A percentile compares a stretch with the other conserved stretches of the same genome.
Conservation (phyloP, 768 basidiomycete species). For the Russula brevipes region DNA sequence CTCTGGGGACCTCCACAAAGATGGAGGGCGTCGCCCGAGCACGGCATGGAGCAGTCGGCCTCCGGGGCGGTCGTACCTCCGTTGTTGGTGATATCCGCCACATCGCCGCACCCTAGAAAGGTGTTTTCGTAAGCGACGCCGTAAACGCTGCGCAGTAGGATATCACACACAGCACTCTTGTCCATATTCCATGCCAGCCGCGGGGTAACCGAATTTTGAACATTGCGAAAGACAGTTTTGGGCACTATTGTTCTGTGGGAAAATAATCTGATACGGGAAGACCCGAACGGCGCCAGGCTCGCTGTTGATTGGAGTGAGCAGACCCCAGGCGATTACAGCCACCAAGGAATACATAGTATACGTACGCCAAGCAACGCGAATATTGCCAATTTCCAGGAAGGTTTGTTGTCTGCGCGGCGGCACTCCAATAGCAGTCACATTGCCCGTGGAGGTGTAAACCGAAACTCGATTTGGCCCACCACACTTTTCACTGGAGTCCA, state of each 20-base stretch:
- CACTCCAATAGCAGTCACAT: slow-evolving; percentile 52
- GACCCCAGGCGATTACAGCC: too few species aligned
- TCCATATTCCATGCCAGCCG: slow-evolving; percentile 63
- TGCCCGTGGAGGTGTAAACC: slow-evolving; percentile 52
- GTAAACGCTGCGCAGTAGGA: neutral
- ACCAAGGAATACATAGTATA: neutral
- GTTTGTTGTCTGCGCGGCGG: slow-evolving; percentile 46
- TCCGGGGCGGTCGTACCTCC: slow-evolving; percentile 34
- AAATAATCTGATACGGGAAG: slow-evolving; percentile 58
- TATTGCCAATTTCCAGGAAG: slow-evolving; percentile 64
- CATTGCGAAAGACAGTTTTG: slow-evolving; percentile 64
- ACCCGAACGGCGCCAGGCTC: slow-evolving; percentile 44
- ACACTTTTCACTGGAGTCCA: slow-evolving; percentile 50
- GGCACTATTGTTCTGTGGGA: slow-evolving; percentile 58
- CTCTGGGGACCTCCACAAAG: slow-evolving; percentile 58
- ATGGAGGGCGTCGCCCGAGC: slow-evolving; percentile 66
- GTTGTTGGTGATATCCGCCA: slow-evolving; percentile 43
- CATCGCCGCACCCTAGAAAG: slow-evolving; percentile 63
- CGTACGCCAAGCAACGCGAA: slow-evolving; percentile 62
- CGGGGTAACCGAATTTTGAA: slow-evolving; percentile 64
- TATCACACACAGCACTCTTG: slow-evolving; percentile 64
- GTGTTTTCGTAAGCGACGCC: neutral
- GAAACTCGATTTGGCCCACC: slow-evolving; percentile 71
- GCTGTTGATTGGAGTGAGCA: slow-evolving; percentile 32
- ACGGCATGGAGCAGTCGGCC: slow-evolving; percentile 44